Evolutionary conservation across 805 yeast species (phyloP).

Genomic region (Starmerella stigmatis): DNA sequence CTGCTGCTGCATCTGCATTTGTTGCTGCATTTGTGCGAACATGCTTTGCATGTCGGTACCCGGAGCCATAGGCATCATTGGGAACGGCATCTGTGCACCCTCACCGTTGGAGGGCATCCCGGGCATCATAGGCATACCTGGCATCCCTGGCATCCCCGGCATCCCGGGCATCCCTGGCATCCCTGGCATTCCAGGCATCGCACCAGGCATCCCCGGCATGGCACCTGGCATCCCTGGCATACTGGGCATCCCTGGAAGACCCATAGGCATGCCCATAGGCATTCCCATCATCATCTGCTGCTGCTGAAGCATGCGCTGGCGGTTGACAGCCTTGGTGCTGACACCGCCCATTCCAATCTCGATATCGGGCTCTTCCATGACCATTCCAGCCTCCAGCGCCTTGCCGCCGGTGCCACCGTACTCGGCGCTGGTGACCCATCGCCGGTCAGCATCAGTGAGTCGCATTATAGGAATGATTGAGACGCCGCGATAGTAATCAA

Average conservation of each 20-base stretch:
- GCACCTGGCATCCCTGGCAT: slow-evolving; percentile 19
- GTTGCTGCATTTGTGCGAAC: slow-evolving; percentile 24
- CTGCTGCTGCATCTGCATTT: slow-evolving; percentile 16
- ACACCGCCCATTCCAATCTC: slow-evolving; percentile 92
- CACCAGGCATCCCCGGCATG: background rate
- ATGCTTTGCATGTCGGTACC: slow-evolving; percentile 21
- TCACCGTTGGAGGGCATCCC: slow-evolving; percentile 17
- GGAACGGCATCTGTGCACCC: slow-evolving; percentile 24
- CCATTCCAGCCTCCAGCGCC: slow-evolving; percentile 66
- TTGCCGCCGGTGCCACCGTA: slow-evolving; percentile 97
- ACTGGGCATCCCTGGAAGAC: slow-evolving; percentile 24
- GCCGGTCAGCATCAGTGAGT: slow-evolving; percentile 84
- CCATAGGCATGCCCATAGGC: slow-evolving; percentile 22
- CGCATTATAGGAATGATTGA: slow-evolving; percentile 79
- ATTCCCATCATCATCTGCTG: slow-evolving; percentile 14
- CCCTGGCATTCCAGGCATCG: slow-evolving; percentile 14
- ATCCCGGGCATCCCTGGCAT: slow-evolving; percentile 13
- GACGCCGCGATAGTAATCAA: slow-evolving; percentile 84
- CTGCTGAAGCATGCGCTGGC: slow-evolving; percentile 13
- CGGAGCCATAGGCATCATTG: slow-evolving; percentile 30
- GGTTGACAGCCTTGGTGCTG: slow-evolving; percentile 7
- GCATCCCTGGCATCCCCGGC: slow-evolving; percentile 19
- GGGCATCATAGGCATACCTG: slow-evolving; percentile 26
- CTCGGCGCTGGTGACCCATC: slow-evolving; percentile 82
- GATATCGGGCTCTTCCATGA: slow-evolving; percentile 94